These are phyloP conservation scores for Durio zibethinus DNA, from an alignment of 345 rosid genomes.

Conservation along the genomic window DNA sequence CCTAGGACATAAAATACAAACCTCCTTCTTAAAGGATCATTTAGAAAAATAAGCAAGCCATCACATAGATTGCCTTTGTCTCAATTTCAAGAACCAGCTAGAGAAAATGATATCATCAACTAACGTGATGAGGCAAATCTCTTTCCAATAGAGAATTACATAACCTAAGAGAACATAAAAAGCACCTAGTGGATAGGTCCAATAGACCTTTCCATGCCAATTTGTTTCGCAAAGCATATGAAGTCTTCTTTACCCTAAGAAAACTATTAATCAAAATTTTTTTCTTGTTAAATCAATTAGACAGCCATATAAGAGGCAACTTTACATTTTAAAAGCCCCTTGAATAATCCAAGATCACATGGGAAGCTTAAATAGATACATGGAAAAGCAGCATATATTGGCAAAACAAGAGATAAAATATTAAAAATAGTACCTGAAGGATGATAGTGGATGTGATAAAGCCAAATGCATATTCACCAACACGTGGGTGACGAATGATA, in stretches of 20 bases:
- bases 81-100: not conserved
- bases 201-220: not conserved
- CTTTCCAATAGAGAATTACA: not conserved
- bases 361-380: not conserved
- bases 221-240: not conserved
- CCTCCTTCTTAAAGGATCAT: not conserved
- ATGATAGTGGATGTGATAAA: conserved; percentile 82
- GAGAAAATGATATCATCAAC: not conserved
- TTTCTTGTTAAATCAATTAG: not conserved
- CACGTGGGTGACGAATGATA: conserved; percentile 85
- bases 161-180: not conserved
- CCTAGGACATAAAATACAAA: not conserved
- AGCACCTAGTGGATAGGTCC: not conserved
- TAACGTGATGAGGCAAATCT: not conserved
- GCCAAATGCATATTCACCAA: conserved; percentile 96
- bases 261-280: not conserved
- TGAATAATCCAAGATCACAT: not conserved
- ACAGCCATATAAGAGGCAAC: not conserved
- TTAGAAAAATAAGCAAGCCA: not conserved
- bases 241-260: not conserved
- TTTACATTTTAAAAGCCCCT: not conserved
- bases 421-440: conserved; percentile 58
- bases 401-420: not conserved
- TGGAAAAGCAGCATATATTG: not conserved
- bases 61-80: not conserved